Base-by-base conservation (phyloP, 345 rosid species). In the Euphorbia lathyris region DNA sequence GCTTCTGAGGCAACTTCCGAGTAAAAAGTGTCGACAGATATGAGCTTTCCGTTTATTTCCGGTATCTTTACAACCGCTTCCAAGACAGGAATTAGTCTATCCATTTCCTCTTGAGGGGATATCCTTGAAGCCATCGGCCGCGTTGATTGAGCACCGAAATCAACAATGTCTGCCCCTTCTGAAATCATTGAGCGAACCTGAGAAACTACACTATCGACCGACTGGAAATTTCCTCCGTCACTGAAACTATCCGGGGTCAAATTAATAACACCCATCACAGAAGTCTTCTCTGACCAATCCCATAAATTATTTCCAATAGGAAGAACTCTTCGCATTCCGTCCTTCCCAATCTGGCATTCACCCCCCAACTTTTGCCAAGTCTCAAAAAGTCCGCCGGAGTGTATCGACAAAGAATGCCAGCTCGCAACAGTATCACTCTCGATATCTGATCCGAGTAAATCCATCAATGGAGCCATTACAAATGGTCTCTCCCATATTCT, bases 201-300 rank as follows among this genome's bases (percentile, higher is more conserved):
- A 77, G 92, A 90, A 77, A 90, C 82, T 2, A 89, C 96, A 80
- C 85, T 83, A 55, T 90, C 90, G 55, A 83, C 74, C 1, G 89
- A 83, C 42, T 77, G 86, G 74, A 87, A 90, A 65, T 72, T 84
- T 20, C 97, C 97, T 47, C 97, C 99, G 59, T 95, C 97, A 47
- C 99, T 90, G 43, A 95, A 95, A 83, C 99, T 95, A 72, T 95
- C 97, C 4, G 97, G 97, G 7, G 97, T 95, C 67, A 92, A 76
- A 84, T 92, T 95, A 77, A 95, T 89, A 59, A 95, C 75, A 55
- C 99, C 99, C 99, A 88, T 92, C 38, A 90, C 84, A 70, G 84
- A 79, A 64, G 93, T 87, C 68, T 72, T 86, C 69, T 73, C 72
- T 0, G 93, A 80, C 87, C 96, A 92, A 66, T 95, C 91, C 97